Base-by-base conservation (phyloP, 345 rosid genomes). In the Noccaea caerulescens region DNA sequence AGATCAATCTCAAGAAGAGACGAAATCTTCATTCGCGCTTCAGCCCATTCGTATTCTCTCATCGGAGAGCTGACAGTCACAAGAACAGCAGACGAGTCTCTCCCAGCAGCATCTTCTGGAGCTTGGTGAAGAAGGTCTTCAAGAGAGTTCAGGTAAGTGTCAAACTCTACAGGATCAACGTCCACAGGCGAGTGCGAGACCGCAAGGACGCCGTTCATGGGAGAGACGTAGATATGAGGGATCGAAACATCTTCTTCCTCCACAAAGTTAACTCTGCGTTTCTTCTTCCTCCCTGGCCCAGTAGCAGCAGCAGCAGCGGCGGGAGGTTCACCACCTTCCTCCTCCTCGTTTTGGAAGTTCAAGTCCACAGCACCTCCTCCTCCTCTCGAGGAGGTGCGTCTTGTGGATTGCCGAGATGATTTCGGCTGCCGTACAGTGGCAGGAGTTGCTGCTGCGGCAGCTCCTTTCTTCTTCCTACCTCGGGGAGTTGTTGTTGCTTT, bases 91-190 rank as follows among this genome's bases (percentile, higher is more conserved):
- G 69, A 69, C 7, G 66, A 41, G 10, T 72, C 79, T 49, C 33
- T 5, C 13, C 52, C 76, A 36, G 38, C 41, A 4, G 38, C 46
- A 6, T 77, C 80, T 64, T 71, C 80, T 11, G 73, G 62, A 58
- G 86, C 84, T 68, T 81, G 84, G 37, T 77, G 69, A 30, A 90
- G 82, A 49, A 86, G 84, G 71, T 80, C 84, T 39, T 84, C 89
- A 76, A 90, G 80, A 16, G 90, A 85, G 86, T 76, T 83, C 69
- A 76, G 80, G 76, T 85, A 91, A 72, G 63, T 79, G 68, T 88
- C 92, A 45, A 91, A 91, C 72, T 88, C 89, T 56, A 70, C 84
- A 1, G 85, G 86, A 63, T 82, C 77, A 33, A 72, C 68, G 32
- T 77, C 78, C 3, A 61, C 38, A 43, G 58, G 58, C 10, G 63